These are phyloP conservation scores for Cladosporium sp. DNA, from an alignment of 2,329 filamentous ascomycete species.

Conservation along the genomic window DNA sequence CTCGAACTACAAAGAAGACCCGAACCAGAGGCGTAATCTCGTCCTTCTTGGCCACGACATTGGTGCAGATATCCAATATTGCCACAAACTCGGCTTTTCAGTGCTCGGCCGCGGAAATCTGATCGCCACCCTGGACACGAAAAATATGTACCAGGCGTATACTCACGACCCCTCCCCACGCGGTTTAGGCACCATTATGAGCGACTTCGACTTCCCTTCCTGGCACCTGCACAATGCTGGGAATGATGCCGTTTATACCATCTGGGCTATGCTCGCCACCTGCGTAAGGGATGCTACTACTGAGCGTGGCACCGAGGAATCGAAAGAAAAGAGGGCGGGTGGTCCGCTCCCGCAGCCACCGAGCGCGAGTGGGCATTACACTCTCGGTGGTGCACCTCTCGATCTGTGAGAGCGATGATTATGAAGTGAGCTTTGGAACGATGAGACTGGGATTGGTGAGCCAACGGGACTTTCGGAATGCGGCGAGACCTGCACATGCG, in stretches of 20 bases:
- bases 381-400: conserved; percentile 21
- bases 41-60: conserved; percentile 78
- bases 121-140: conserved; percentile 68
- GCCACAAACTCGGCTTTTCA: conserved; percentile 62
- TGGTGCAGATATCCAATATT: conserved; percentile 62
- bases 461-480: too few species aligned
- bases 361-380: conserved; percentile 17
- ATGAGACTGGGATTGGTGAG: too few species aligned
- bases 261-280: conserved; percentile 61
- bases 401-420: conserved; percentile 17
- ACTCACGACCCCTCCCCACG: conserved; percentile 47
- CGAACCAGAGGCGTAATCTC: conserved; percentile 52
- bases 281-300: conserved; percentile 41
- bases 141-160: conserved; percentile 63
- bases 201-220: conserved; percentile 58
- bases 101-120: conserved; percentile 52
- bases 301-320: conserved; percentile 23
- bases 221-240: conserved; percentile 36
- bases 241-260: conserved; percentile 36
- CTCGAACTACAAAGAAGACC: background rate
- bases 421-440: background rate
- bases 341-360: conserved; percentile 17
- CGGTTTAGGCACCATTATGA: conserved; percentile 59
- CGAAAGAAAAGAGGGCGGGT: conserved; percentile 30
- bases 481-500: too few species aligned